Evolutionary conservation across 306 rosid species (phyloP).

Genomic region (Pyrus betulifolia): DNA sequence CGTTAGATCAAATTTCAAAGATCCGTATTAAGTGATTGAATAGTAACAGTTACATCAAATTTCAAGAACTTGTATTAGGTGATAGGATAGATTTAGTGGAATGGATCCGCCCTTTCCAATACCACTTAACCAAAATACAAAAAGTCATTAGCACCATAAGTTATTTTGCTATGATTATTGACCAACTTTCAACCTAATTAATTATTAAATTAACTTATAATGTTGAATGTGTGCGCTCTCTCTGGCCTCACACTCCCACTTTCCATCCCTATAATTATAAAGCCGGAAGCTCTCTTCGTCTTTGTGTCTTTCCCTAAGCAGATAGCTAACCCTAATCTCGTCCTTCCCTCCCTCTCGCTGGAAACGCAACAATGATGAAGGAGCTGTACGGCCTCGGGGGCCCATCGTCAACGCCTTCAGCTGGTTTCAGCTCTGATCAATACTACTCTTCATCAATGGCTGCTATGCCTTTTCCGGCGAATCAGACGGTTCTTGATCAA

Average conservation of each 20-base stretch:
- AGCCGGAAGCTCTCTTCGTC: not conserved
- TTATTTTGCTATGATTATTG: not conserved
- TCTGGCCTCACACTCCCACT: not conserved
- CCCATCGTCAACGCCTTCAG: constrained; percentile 4
- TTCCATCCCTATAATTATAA: not conserved
- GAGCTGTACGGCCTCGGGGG: constrained; percentile 21
- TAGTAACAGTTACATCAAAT: too few species aligned
- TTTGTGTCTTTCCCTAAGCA: not conserved
- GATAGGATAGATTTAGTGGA: too few species aligned
- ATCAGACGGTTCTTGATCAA: not conserved
- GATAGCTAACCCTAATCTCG: not conserved
- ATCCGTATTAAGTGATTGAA: accelerated
- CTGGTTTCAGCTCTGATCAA: not conserved
- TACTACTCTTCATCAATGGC: constrained; percentile 2
- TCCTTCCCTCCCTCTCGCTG: not conserved
- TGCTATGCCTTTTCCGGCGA: not conserved
- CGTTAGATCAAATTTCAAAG: accelerated
- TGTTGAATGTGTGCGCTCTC: not conserved
- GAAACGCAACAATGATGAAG: constrained; percentile 27
- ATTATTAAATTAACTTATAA: not conserved
- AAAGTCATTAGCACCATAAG: too few species aligned
- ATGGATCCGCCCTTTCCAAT: too few species aligned
- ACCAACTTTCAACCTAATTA: not conserved
- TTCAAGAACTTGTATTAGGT: accelerated
- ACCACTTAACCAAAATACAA: too few species aligned